Base-by-base conservation (phyloP, 805 yeast genomes). In the Grigorovia yakushimaensis region DNA sequence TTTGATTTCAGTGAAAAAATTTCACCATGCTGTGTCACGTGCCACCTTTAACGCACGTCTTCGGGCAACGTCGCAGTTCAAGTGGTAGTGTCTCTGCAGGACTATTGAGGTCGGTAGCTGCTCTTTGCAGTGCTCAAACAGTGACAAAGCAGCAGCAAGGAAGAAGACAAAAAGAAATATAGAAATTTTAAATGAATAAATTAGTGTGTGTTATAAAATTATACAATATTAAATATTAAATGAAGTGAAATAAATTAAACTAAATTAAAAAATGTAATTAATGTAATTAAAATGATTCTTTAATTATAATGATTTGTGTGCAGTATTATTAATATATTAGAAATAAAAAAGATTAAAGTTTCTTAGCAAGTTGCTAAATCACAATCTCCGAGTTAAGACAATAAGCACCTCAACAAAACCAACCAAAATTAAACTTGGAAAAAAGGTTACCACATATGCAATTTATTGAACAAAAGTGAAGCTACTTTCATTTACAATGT, bases 201-300 rank as follows among this genome's bases (percentile, higher is more conserved):
- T 51, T 51, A 51, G 44, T 47, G 51, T 50, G 51, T 47, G 53
- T 43, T 27, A 24, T 24, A 49, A 48, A 49, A 42, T 50, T 50
- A 50, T 50, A 50, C 49, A 46, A 48, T 46, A 51, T 51, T 51
- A 51, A 47, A 51, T 47, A 51, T 48, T 51, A 48, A 50, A 41
- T 44, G 39, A 46, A 46, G 45, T 50, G 42, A 44, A 47, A 45
- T 42, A 39, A 45, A 33, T 39, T 49, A 45, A 43, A 39, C 38
- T 46, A 47, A 45, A 33, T 33, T 33, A 33, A 33, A 33, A 33
- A 33, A 33, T 15, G 37, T 33, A 33, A 33, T 33, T 33, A 15
- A 33, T 33, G 37, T 33, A 33, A 33, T 33, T 24, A 38, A 41
- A 46, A 49, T 47, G 47, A 45, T 44, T 50, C 48, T 47, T 45